Percentiles rank a stretch among this genome's conserved stretches.
Evolutionary conservation across 2,329 filamentous ascomycete species (phyloP).

Genomic region (Fonsecaea multimorphosa): DNA sequence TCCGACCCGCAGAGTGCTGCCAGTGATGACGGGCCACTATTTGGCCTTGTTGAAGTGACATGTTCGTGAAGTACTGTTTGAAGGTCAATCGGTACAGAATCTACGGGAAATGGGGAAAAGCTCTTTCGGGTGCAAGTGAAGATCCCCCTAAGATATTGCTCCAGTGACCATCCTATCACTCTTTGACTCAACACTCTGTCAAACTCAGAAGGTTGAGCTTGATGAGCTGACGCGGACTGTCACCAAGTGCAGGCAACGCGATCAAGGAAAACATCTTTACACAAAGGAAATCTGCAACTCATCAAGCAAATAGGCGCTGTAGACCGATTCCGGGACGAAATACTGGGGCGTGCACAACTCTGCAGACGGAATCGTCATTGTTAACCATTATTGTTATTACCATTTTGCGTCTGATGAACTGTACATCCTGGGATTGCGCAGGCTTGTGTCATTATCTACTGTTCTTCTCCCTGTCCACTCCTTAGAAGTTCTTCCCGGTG

Average conservation of each 20-base stretch:
- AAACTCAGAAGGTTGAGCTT: too few species aligned
- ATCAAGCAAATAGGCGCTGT: too few species aligned
- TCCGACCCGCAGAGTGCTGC: neutral
- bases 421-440: neutral
- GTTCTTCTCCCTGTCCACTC: neutral
- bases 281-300: too few species aligned
- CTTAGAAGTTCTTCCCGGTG: slow-evolving; percentile 29
- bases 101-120: neutral
- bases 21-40: neutral
- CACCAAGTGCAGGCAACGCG: too few species aligned
- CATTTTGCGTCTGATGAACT: neutral
- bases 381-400: neutral
- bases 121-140: neutral
- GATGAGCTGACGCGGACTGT: too few species aligned
- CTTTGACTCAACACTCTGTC: too few species aligned
- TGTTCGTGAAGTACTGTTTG: neutral
- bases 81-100: neutral
- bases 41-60: neutral
- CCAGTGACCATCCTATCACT: too few species aligned
- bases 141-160: too few species aligned
- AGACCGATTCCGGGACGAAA: too few species aligned
- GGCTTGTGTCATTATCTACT: neutral
- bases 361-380: neutral
- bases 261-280: too few species aligned
- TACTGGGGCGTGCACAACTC: too few species aligned